A percentile compares a stretch with the other conserved stretches of the same genome.
These are phyloP conservation scores for Neonectria faginata DNA, from an alignment of 2,329 filamentous ascomycete species.

Conservation along the genomic window DNA sequence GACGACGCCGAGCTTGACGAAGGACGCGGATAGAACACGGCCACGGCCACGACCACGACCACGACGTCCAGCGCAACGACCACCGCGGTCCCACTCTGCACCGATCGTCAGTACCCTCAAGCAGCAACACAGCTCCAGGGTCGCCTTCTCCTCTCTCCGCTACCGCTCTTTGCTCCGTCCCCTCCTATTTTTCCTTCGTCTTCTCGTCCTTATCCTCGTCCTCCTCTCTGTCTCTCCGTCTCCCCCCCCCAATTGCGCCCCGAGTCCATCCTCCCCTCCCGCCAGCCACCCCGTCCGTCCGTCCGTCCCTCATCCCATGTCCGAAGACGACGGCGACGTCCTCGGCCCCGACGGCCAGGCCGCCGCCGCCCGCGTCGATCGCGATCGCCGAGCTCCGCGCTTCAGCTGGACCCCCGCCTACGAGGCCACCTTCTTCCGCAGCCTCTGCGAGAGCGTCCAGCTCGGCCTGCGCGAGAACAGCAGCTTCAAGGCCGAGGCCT, in stretches of 20 bases:
- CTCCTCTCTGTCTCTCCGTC: not conserved
- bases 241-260: not conserved
- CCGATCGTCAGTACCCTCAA: slow-evolving; percentile 1
- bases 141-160: not conserved
- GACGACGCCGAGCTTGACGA: not conserved
- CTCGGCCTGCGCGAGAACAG: slow-evolving; percentile 68
- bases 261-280: too few relatives aligned
- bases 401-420: slow-evolving; percentile 71
- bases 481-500: slow-evolving; percentile 72
- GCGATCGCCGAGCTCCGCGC: slow-evolving; percentile 60
- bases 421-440: slow-evolving; percentile 71
- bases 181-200: not conserved
- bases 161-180: not conserved
- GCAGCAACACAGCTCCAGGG: not conserved
- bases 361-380: slow-evolving; percentile 50
- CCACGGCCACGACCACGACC: not conserved
- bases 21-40: not conserved
- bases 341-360: slow-evolving; percentile 52
- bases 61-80: not conserved
- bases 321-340: slow-evolving; percentile 54
- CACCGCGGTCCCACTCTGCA: not conserved
- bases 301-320: slow-evolving; percentile 45
- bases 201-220: too few relatives aligned
- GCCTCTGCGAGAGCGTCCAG: slow-evolving; percentile 69
- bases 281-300: too few relatives aligned